Evolutionary conservation across 768 basidiomycete species (phyloP), one percentile per base, ranked within the genome.

Genomic region (Solioccasus polychromus): DNA sequence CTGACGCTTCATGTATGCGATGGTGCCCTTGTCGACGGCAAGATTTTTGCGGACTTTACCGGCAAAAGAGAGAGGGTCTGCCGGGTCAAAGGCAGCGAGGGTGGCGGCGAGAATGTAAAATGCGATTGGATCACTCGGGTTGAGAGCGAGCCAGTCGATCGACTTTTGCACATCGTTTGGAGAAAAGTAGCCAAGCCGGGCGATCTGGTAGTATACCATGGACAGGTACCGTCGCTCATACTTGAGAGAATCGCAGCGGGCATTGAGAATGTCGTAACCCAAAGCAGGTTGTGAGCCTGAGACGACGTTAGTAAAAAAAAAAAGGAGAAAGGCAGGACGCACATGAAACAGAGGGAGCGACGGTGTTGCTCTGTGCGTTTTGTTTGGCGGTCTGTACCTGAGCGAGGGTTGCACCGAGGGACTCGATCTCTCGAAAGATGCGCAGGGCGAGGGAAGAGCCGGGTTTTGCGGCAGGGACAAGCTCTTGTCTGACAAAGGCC

Each of bases 221-320:
- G 81, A 80, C 4, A 92, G 75, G 39, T 74, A 71, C 10, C 85
- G 77, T 51, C 89, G 75, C 58, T 92, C 88, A 42, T 83, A 82
- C 57, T 77, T 80, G 39, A 93, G 71, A 0, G 85, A 88, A 28
- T 88, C 82, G 54, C 79, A 77, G 24, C 88, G 80, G 30, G 83
- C 79, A 38, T 73, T 77, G 2, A 86, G 71, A 48, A 89, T 72
- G 48, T 87, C 84, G 36, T 73, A 75, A 8, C 88, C 86, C 35
- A 92, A 67, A 3, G 71, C 64, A 5, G 76, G 71, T 41, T 63
- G 66, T 19, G 55, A 49, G 34, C 71, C 78, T 80, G 45, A 10
- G 47, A 44, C 14, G 40, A 20, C 15, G 15, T 62, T n/a, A 51
- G 45, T 8, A 3, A 22, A 36, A 40, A 19, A 12, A 24, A 5